phyloP scores from a whole-genome alignment of 2,329 filamentous ascomycete genomes.

The Stemphylium vesicarium region DNA sequence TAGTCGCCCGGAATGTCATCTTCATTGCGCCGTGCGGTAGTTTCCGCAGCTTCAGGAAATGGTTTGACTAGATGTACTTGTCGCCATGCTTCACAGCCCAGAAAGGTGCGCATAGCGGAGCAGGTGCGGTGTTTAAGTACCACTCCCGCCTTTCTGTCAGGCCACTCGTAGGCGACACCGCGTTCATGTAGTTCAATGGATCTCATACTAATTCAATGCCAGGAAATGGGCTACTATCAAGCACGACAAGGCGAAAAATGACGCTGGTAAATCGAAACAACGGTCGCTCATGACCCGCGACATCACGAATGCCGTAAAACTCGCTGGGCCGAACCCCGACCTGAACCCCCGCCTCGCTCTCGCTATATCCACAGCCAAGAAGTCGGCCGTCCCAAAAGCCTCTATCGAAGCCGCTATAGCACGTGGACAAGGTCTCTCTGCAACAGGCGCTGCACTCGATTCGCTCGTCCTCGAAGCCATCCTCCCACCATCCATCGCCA shows the following conservation, averaged over 20 bases:
- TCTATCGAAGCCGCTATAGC: constrained; percentile 86
- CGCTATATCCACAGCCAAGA: constrained; percentile 78
- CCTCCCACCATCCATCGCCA: constrained; percentile 72
- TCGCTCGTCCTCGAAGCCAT: constrained; percentile 79
- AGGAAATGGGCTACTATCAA: constrained; percentile 96
- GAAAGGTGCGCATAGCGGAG: constrained; percentile 17
- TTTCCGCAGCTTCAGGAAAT: constrained; percentile 18
- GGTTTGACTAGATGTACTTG: constrained; percentile 26
- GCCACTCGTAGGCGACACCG: constrained; percentile 37
- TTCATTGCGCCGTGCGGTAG: constrained; percentile 27
- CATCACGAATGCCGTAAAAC: constrained; percentile 75
- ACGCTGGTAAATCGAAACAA: constrained; percentile 76
- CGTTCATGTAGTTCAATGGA: neutral
- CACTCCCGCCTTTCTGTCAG: constrained; percentile 37
- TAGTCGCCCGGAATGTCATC: constrained; percentile 28
- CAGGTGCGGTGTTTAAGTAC: constrained; percentile 38
- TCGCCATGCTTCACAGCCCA: constrained; percentile 16
- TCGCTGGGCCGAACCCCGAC: constrained; percentile 75
- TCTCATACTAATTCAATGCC: neutral
- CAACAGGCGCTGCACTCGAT: constrained; percentile 78
- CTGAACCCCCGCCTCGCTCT: constrained; percentile 78
- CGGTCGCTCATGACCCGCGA: constrained; percentile 73
- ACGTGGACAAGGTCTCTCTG: constrained; percentile 83
- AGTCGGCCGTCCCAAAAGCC: constrained; percentile 82
- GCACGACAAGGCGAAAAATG: constrained; percentile 89